Evolutionary conservation across 257 asterid species (phyloP), one percentile per base, ranked within the genome.

Genomic region (Solanum paucissectum): DNA sequence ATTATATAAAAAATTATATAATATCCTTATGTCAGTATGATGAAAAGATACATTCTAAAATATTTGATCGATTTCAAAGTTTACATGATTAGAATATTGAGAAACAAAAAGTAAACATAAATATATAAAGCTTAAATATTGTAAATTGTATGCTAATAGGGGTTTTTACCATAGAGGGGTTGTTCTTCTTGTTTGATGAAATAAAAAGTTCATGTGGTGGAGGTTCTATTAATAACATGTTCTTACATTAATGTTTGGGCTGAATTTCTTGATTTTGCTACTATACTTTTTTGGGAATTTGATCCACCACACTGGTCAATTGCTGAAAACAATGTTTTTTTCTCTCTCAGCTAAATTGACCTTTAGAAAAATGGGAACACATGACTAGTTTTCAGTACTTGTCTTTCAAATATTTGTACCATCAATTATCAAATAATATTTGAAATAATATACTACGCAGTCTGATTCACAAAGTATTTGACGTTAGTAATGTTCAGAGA

Each of bases 311-410:
- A 73, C 71, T 34, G 71, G 85, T 46, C 72, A 12, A 14, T 52
- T 75, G 83, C 85, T 87, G 85, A 87, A 86, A 87, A 87, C 55
- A 72, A 87, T 87, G 85, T 29, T 40, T 44, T 12, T 69, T 34
- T 16, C 25, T 49, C 40, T 66, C 85, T 36, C 76, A 84, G 37
- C 87, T 60, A 36, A 69, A 84, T 77, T 77, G 84, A 25, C 62
- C 62, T 25, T 42, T n/a, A 77, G 62, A 42, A 77, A 42, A 42
- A 42, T 42, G 84, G 84, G 18, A 81, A 23, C 66, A 44, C 66
- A 79, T 79, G 85, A 79, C 85, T 27, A 44, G 85, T 44, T 79
- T 44, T 79, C 66, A 46, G 68, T 79, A 79, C 40, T 27, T 79
- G 40, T 81, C 66, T 46, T 27, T 81, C 40, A 27, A 81, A 79